These are phyloP conservation scores for Cystobasidium tubakii DNA, from an alignment of 768 basidiomycete genomes.

Conservation along the genomic window DNA sequence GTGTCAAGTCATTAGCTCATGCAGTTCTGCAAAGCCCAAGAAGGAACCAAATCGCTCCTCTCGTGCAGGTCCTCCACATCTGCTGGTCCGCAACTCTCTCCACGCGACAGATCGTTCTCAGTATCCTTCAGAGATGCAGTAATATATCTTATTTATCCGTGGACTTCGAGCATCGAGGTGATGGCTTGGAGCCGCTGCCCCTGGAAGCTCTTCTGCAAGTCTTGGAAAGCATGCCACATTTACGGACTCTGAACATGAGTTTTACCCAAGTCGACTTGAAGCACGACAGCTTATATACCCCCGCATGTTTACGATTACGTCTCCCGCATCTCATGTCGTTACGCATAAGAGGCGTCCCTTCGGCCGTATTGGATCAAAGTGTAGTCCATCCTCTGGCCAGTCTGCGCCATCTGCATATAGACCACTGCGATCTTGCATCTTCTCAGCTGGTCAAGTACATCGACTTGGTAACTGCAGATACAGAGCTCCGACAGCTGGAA, in stretches of 20 bases:
- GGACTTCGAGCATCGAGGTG: constrained; percentile 1
- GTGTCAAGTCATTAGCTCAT: not conserved
- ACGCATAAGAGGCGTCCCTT: not conserved
- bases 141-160: constrained; percentile 3
- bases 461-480: not conserved
- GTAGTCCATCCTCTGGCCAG: not conserved
- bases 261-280: not conserved
- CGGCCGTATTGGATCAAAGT: not conserved
- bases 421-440: not conserved
- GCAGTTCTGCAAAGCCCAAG: not conserved
- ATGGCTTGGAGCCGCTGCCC: not conserved
- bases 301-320: not conserved
- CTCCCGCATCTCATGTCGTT: not conserved
- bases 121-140: not conserved
- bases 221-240: not conserved
- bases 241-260: not conserved
- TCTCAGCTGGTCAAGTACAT: not conserved
- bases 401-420: not conserved
- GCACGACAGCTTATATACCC: not conserved
- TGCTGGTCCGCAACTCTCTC: constrained; percentile 7
- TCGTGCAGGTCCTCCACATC: not conserved
- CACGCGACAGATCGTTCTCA: not conserved
- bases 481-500: not conserved
- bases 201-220: not conserved
- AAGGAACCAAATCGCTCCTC: not conserved